These are phyloP conservation scores for Parafenestella ontariensis DNA, from an alignment of 2,329 filamentous ascomycete species.

Conservation along the genomic window DNA sequence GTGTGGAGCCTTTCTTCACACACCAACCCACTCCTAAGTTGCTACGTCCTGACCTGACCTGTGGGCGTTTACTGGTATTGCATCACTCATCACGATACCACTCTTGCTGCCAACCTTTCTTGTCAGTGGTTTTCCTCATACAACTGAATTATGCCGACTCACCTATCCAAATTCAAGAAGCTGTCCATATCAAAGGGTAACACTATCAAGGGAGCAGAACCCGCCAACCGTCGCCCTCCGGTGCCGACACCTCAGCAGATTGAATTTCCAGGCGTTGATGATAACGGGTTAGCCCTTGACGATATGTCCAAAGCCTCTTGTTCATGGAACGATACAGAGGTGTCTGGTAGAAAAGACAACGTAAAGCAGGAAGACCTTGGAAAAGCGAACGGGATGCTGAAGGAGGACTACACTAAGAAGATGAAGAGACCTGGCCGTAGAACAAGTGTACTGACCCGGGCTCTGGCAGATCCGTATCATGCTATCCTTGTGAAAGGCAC, in stretches of 20 bases:
- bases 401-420: neutral
- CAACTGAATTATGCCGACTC: neutral
- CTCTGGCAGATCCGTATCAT: neutral
- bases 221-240: neutral
- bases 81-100: neutral
- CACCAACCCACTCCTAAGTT: neutral
- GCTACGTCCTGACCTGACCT: neutral
- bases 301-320: neutral
- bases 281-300: neutral
- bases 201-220: conserved; percentile 7
- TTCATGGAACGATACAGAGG: neutral
- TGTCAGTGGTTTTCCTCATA: neutral
- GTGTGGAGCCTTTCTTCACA: neutral
- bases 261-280: neutral
- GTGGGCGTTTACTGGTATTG: neutral
- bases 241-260: no score
- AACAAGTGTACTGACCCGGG: neutral
- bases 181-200: neutral
- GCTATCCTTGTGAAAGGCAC: neutral
- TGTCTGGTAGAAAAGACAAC: neutral
- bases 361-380: neutral
- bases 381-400: neutral
- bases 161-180: neutral
- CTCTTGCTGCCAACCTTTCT: neutral
- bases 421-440: neutral